Evolutionary conservation across 2,329 filamentous ascomycete species (phyloP).

Genomic region (Ophiocordyceps camponoti-leonardi): DNA sequence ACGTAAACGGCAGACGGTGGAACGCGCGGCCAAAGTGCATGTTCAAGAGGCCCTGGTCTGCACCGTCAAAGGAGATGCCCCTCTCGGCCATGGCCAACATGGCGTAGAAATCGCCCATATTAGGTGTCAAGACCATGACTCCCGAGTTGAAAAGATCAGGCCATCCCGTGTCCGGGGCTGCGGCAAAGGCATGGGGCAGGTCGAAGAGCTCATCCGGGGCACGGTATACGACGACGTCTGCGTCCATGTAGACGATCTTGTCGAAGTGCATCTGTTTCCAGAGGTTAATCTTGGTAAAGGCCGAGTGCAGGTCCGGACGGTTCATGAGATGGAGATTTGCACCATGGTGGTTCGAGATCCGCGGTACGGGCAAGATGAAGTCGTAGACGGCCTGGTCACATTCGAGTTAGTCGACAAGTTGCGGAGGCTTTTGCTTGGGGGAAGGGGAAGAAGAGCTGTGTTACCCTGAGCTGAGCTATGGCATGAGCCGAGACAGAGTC

Average conservation of each 20-base stretch:
- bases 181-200: conserved; percentile 38
- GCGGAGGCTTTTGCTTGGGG: neutral
- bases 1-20: conserved; percentile 82
- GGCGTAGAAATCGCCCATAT: conserved; percentile 75
- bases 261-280: conserved; percentile 85
- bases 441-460: conserved; percentile 4
- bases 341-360: conserved; percentile 58
- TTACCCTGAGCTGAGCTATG: conserved; percentile 61
- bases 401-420: neutral
- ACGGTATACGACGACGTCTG: conserved; percentile 78
- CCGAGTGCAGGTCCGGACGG: conserved; percentile 73
- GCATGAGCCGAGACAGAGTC: conserved; percentile 63
- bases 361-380: conserved; percentile 69
- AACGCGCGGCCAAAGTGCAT: conserved; percentile 77
- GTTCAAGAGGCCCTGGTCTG: conserved; percentile 89
- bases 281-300: conserved; percentile 91
- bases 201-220: conserved; percentile 88
- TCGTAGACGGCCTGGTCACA: conserved; percentile 57
- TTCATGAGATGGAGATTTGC: conserved; percentile 86
- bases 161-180: conserved; percentile 93
- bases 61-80: conserved; percentile 90
- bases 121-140: conserved; percentile 78
- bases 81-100: conserved; percentile 68
- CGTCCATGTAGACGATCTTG: conserved; percentile 88
- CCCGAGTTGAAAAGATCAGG: conserved; percentile 97